Conservation (phyloP, 2,329 filamentous ascomycete genomes). For the Gremmenia infestans region DNA sequence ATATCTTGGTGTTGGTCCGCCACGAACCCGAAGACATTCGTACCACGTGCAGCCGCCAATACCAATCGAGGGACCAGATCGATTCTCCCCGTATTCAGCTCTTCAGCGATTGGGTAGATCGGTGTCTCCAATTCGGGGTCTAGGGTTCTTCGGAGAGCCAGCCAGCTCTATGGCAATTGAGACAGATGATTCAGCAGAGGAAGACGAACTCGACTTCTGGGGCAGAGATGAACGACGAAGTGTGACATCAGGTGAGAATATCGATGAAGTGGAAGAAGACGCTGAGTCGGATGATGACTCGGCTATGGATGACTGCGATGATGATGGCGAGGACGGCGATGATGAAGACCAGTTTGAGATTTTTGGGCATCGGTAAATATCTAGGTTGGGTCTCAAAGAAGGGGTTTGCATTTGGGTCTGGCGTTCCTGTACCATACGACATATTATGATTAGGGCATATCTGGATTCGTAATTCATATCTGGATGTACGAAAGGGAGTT, state of each 20-base stretch:
- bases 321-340: constrained; percentile 39
- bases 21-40: constrained; percentile 28
- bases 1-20: constrained; percentile 5
- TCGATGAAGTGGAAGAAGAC: constrained; percentile 27
- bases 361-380: constrained; percentile 44
- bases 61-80: constrained; percentile 5
- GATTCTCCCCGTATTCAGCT: constrained; percentile 23
- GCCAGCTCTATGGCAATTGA: constrained; percentile 35
- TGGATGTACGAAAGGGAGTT: background rate
- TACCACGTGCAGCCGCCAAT: constrained; percentile 21
- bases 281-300: constrained; percentile 37
- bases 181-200: constrained; percentile 44
- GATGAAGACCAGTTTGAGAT: constrained; percentile 46
- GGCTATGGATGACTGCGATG: constrained; percentile 31
- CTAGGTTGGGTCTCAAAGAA: constrained; percentile 4
- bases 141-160: constrained; percentile 23
- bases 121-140: constrained; percentile 30
- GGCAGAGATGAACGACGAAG: constrained; percentile 41
- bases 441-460: background rate
- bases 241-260: constrained; percentile 23
- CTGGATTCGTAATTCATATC: background rate
- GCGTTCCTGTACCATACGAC: background rate
- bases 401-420: constrained; percentile 7
- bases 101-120: constrained; percentile 29
- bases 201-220: constrained; percentile 44